Base-by-base conservation (phyloP, 2,329 filamentous ascomycete genomes). In the Cytospora piceicola region DNA sequence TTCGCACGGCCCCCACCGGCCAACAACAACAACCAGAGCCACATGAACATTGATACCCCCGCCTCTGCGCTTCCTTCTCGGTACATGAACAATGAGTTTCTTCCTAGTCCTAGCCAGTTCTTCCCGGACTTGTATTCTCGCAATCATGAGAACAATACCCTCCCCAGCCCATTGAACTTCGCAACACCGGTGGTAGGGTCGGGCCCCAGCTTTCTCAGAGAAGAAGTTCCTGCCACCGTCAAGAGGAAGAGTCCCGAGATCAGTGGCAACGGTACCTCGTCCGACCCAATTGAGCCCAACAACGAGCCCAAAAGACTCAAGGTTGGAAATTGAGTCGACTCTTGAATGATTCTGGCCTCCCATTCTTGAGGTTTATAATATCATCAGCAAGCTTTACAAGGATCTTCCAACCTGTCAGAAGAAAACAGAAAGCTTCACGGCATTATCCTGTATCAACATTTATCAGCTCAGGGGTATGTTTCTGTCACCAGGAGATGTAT, bases 31-130 rank as follows among this genome's bases (percentile, higher is more conserved):
- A 78, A 82, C 69, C 82, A 81, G 67, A 80, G 76, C 27, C 79
- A 80, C 64, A 89, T 86, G 77, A 78, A 78, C 68, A 85, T 87
- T 55, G 89, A 95, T 74, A 68, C 95, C 0, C 95, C 95, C 0
- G 93, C 96, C n/a, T 97, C 94, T 2, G 94, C 94, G 4, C 82
- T 99, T 14, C 95, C 95, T 0, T 96, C 92, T 59, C 88, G 94
- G 51, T 97, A 98, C 76, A 89, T 98, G 71, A 90, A 89, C 65
- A 92, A 91, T 70, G 92, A 94, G 42, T 88, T 97, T 62, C 82
- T 98, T 20, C 94, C 95, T 0, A 96, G 92, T 64, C 95, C 95
- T 0, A 96, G 91, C 69, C 93, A 88, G 70, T 97, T 98, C 79
- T 98, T 96, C 73, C 89, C 91, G 0, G 93, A 96, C 69, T 97